These are phyloP conservation scores for Paramecium tetraurelia DNA, from an alignment of 73 alveolate species.

Conservation along the genomic window DNA sequence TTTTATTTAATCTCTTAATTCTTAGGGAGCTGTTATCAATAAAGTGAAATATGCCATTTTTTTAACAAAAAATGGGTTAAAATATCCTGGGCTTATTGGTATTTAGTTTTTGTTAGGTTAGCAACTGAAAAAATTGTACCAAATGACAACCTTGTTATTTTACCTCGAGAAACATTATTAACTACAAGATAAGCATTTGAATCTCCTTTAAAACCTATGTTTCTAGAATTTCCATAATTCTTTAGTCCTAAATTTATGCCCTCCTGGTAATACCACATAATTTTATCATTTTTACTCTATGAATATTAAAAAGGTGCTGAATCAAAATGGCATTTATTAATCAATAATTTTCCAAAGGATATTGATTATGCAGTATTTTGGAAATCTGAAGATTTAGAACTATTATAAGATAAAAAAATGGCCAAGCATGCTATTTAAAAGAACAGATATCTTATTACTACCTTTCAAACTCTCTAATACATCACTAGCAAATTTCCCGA, in stretches of 20 bases:
- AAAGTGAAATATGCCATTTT: constrained; percentile 11
- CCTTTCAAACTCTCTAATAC: neutral
- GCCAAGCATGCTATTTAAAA: neutral
- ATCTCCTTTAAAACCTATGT: constrained; percentile 14
- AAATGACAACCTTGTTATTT: neutral
- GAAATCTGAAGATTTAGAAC: constrained; percentile 41
- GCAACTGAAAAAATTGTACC: constrained; percentile 42
- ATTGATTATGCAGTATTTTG: constrained; percentile 55
- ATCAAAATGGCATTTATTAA: constrained; percentile 51
- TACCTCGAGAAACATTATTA: constrained; percentile 4
- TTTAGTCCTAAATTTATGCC: neutral
- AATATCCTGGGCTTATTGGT: constrained; percentile 31
- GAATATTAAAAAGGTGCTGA: neutral
- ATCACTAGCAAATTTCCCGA: neutral
- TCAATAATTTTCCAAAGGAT: constrained; percentile 45
- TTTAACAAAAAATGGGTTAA: constrained; percentile 19
- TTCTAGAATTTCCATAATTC: constrained; percentile 27
- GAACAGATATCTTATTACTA: neutral
- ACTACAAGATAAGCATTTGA: constrained; percentile 6
- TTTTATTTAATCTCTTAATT: neutral
- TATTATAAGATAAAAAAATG: neutral
- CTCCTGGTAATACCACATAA: neutral
- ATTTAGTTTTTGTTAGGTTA: neutral
- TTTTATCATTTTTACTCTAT: neutral
- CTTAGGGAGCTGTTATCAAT: constrained; percentile 7